Conservation (phyloP, 352 stramenopile genomes). For the Phytophthora pinifolia region DNA sequence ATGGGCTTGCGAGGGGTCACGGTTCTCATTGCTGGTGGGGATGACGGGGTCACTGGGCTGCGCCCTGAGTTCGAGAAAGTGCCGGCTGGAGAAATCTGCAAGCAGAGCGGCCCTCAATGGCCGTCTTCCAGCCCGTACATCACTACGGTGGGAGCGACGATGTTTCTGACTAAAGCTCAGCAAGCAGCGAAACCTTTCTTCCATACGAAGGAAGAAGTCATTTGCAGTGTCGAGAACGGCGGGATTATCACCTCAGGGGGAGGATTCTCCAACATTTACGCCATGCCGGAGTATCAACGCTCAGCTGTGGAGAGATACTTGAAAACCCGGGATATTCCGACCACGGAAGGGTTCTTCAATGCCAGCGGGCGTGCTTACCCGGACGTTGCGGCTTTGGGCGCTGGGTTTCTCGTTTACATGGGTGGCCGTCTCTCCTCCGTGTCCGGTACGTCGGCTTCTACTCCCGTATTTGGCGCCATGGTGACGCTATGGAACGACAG, state of each 20-base stretch:
- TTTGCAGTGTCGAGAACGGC: slow-evolving; percentile 70
- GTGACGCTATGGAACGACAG: slow-evolving; percentile 88
- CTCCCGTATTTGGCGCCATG: slow-evolving; percentile 83
- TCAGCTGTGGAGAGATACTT: slow-evolving; percentile 69
- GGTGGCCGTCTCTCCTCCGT: slow-evolving; percentile 46
- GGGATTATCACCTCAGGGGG: slow-evolving; percentile 83
- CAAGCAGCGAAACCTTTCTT: slow-evolving; percentile 55
- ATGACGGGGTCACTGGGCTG: slow-evolving; percentile 85
- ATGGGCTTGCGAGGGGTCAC: slow-evolving; percentile 87
- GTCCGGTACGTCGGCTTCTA: slow-evolving; percentile 86
- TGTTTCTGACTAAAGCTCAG: slow-evolving; percentile 35
- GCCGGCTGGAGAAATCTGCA: slow-evolving; percentile 49
- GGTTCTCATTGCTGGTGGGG: slow-evolving; percentile 83
- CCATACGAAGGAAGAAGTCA: slow-evolving; percentile 68
- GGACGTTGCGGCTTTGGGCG: slow-evolving; percentile 82
- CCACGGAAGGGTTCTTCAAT: slow-evolving; percentile 71
- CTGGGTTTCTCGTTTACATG: slow-evolving; percentile 68
- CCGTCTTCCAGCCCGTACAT: slow-evolving; percentile 88
- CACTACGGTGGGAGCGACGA: slow-evolving; percentile 90
- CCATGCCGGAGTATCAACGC: slow-evolving; percentile 76
- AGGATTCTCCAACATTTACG: slow-evolving; percentile 89
- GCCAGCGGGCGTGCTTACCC: slow-evolving; percentile 84
- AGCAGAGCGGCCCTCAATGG: slow-evolving; percentile 71
- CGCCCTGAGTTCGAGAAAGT: slow-evolving; percentile 67
- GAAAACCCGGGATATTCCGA: slow-evolving; percentile 45